These are phyloP conservation scores for Neopestalotiopsis sp. DNA, from an alignment of 2,329 filamentous ascomycete genomes.

Conservation along the genomic window DNA sequence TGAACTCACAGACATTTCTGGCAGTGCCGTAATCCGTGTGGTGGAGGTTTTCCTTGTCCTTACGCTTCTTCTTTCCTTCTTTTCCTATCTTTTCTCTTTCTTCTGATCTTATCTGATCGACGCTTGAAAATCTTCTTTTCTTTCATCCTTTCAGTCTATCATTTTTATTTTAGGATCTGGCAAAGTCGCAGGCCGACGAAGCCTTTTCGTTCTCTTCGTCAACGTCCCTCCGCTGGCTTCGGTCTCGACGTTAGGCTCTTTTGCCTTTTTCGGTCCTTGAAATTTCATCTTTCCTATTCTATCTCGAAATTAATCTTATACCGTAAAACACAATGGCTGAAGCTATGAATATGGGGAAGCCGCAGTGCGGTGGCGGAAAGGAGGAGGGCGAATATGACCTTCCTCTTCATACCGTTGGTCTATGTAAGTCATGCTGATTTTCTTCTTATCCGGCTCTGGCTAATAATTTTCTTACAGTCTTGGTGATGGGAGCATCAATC, in stretches of 20 bases:
- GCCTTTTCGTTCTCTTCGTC: not conserved
- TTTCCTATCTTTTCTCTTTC: slow-evolving; percentile 27
- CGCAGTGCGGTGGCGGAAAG: slow-evolving; percentile 42
- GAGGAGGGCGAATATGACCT: slow-evolving; percentile 47
- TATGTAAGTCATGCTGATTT: slow-evolving; percentile 41
- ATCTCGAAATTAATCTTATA: not conserved
- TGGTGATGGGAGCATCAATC: slow-evolving; percentile 45
- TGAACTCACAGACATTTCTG: slow-evolving; percentile 2
- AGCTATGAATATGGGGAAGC: slow-evolving; percentile 40
- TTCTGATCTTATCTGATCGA: slow-evolving; percentile 19
- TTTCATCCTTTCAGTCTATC: slow-evolving; percentile 21
- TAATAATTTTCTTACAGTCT: slow-evolving; percentile 32
- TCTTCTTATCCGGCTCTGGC: not conserved
- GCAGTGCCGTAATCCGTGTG: slow-evolving; percentile 1
- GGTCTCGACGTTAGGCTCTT: not conserved
- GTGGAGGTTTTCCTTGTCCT: not conserved
- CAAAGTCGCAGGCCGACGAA: slow-evolving; percentile 27
- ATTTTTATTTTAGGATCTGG: not conserved
- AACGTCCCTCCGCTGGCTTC: not conserved
- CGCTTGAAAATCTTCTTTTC: not conserved
- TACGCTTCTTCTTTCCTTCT: slow-evolving; percentile 18
- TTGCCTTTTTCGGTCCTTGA: not conserved
- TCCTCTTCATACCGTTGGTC: slow-evolving; percentile 43
- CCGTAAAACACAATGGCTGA: slow-evolving; percentile 29
- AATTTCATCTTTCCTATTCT: not conserved